phyloP scores from a whole-genome alignment of 2,329 filamentous ascomycete genomes.

The Cadophora luteo-olivacea region DNA sequence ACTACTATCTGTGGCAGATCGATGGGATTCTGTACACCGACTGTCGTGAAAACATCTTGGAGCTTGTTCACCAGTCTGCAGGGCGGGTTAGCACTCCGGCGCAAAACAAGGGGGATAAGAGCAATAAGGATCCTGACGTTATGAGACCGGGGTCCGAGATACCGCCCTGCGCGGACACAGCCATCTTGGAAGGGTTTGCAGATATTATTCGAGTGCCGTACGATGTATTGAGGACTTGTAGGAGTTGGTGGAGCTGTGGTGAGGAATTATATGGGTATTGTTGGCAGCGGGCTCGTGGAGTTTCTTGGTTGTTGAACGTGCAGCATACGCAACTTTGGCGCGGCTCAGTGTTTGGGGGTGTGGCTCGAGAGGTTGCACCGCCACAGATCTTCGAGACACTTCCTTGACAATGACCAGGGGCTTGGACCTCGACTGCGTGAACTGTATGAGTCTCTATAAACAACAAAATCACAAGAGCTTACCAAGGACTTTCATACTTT shows the following conservation, averaged over 20 bases:
- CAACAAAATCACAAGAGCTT: constrained; percentile 15
- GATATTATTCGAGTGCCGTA: constrained; percentile 14
- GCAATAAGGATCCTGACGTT: constrained; percentile 55
- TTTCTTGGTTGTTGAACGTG: constrained; percentile 28
- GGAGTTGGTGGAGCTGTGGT: constrained; percentile 18
- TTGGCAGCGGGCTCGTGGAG: constrained; percentile 26
- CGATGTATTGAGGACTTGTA: not conserved
- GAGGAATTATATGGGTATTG: constrained; percentile 24
- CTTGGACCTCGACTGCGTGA: not conserved
- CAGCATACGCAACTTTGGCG: constrained; percentile 29
- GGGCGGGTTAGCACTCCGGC: constrained; percentile 38
- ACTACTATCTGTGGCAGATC: constrained; percentile 98
- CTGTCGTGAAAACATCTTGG: constrained; percentile 98
- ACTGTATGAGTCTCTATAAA: not conserved
- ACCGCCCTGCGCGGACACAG: constrained; percentile 53
- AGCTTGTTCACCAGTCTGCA: constrained; percentile 92
- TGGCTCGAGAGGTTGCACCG: constrained; percentile 25
- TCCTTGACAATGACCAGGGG: constrained; percentile 11
- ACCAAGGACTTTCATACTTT: constrained; percentile 20
- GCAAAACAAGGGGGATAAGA: constrained; percentile 29
- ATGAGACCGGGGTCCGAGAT: constrained; percentile 72
- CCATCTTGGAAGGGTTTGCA: constrained; percentile 34
- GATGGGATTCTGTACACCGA: constrained; percentile 99
- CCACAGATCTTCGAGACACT: constrained; percentile 24
- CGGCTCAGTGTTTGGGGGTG: constrained; percentile 12